phyloP scores from a whole-genome alignment of 2,329 filamentous ascomycete genomes.

The Colletotrichum euphorbiae region DNA sequence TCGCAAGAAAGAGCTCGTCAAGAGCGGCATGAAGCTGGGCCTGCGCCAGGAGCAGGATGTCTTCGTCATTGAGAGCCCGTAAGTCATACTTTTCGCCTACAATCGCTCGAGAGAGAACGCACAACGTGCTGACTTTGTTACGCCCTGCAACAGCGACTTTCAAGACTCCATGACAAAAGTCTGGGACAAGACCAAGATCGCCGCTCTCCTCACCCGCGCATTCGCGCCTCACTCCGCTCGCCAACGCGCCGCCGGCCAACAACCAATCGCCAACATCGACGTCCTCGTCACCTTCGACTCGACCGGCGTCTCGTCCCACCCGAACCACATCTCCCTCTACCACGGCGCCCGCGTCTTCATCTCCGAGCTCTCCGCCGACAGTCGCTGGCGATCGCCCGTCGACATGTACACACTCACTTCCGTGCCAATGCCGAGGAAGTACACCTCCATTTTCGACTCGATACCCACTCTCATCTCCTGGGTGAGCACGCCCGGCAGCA shows the following conservation, averaged over 20 bases:
- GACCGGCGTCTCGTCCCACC: constrained; percentile 85
- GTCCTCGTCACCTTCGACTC: constrained; percentile 90
- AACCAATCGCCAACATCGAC: constrained; percentile 73
- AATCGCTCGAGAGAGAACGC: not conserved
- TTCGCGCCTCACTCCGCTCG: constrained; percentile 75
- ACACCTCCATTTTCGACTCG: constrained; percentile 80
- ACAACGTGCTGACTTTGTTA: not conserved
- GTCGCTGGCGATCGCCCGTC: constrained; percentile 78
- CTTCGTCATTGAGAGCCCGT: constrained; percentile 84
- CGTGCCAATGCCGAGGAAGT: constrained; percentile 82
- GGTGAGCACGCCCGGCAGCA: constrained; percentile 53
- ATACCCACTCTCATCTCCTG: constrained; percentile 75
- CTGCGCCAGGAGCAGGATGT: constrained; percentile 81
- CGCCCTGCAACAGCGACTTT: constrained; percentile 66
- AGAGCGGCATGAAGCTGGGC: constrained; percentile 82
- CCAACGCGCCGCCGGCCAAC: constrained; percentile 47
- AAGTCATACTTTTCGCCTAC: constrained; percentile 44
- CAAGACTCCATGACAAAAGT: constrained; percentile 87
- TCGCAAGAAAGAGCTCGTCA: constrained; percentile 84
- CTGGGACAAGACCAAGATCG: constrained; percentile 80
- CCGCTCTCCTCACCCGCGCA: constrained; percentile 75
- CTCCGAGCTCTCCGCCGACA: constrained; percentile 68
- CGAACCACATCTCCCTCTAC: constrained; percentile 93
- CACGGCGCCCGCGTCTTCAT: constrained; percentile 83
- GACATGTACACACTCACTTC: constrained; percentile 87